Evolutionary conservation across 2,329 filamentous ascomycete species (phyloP).

Genomic region (Talaromyces sp.): DNA sequence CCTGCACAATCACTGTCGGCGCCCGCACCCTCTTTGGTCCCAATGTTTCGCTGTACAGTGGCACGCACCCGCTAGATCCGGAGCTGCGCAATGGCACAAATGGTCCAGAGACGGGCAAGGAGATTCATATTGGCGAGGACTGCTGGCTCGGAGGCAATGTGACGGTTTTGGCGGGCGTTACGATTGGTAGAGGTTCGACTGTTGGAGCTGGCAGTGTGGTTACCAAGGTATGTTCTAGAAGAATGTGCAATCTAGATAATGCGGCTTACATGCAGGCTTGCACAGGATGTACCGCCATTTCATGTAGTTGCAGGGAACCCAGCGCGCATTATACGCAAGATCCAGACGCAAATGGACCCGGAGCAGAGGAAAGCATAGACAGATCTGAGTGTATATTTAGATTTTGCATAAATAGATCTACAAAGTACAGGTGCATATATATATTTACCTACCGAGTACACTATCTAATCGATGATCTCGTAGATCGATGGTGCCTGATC

Average conservation of each 20-base stretch:
- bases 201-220: slow-evolving; percentile 81
- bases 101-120: slow-evolving; percentile 70
- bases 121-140: slow-evolving; percentile 73
- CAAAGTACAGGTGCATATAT: background rate
- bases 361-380: background rate
- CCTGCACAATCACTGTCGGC: slow-evolving; percentile 68
- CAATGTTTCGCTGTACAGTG: slow-evolving; percentile 71
- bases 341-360: slow-evolving; percentile 32
- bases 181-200: slow-evolving; percentile 67
- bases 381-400: no score
- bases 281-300: slow-evolving; percentile 39
- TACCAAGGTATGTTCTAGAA: slow-evolving; percentile 53
- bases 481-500: background rate
- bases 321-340: slow-evolving; percentile 33
- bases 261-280: background rate
- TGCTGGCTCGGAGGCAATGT: slow-evolving; percentile 74
- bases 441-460: no score
- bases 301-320: slow-evolving; percentile 40
- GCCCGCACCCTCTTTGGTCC: slow-evolving; percentile 74
- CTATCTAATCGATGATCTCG: background rate
- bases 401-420: background rate
- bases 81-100: slow-evolving; percentile 66
- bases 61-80: slow-evolving; percentile 73
- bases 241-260: background rate
- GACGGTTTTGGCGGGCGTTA: slow-evolving; percentile 70